phyloP scores from a whole-genome alignment of 1,284 basidiomycete genomes.

The Cryptococcus sp. region DNA sequence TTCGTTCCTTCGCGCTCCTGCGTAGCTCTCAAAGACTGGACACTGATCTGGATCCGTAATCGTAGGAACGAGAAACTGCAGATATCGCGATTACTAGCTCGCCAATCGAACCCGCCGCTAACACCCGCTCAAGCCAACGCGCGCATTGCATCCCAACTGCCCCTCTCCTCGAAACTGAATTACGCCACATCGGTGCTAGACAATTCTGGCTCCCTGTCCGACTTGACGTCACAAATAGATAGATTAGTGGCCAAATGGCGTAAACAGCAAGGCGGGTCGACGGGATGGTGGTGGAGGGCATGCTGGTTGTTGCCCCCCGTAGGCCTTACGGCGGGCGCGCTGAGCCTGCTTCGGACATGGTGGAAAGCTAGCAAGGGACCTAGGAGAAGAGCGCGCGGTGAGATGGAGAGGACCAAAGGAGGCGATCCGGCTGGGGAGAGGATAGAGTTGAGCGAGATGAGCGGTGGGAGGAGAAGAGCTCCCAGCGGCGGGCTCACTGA shows the following conservation, averaged over 20 bases:
- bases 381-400: conserved; percentile 36
- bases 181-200: conserved; percentile 88
- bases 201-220: conserved; percentile 74
- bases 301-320: conserved; percentile 82
- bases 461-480: conserved; percentile 24
- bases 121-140: conserved; percentile 61
- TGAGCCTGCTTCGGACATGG: conserved; percentile 31
- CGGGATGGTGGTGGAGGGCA: conserved; percentile 63
- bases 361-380: conserved; percentile 16
- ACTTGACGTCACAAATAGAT: conserved; percentile 71
- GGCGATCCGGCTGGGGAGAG: conserved; percentile 19
- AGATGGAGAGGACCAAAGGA: conserved; percentile 21
- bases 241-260: conserved; percentile 63
- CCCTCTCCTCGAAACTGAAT: conserved; percentile 73
- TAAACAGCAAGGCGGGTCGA: conserved; percentile 59
- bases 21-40: no score
- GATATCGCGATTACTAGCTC: conserved; percentile 71
- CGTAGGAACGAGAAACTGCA: conserved; percentile 64
- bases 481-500: conserved; percentile 17
- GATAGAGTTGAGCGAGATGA: conserved; percentile 28
- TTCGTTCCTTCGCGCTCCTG: no score
- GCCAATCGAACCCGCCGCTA: conserved; percentile 62
- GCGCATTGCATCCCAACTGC: conserved; percentile 77
- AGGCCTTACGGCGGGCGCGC: conserved; percentile 55
- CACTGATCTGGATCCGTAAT: neutral